These are phyloP conservation scores for Arthrobotrys conoides DNA, from an alignment of 2,329 filamentous ascomycete species.

Conservation along the genomic window DNA sequence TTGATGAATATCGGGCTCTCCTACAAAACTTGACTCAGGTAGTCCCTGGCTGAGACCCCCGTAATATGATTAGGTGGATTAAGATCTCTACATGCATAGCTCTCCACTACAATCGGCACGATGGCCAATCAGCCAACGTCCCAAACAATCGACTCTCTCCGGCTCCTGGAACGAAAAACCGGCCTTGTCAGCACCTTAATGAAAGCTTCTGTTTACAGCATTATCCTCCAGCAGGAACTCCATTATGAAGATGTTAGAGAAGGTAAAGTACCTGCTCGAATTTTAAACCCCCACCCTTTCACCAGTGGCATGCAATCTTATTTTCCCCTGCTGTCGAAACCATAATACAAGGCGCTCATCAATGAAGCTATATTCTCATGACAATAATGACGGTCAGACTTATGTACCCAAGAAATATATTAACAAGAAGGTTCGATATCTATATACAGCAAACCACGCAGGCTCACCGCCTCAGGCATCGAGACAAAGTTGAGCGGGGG, in stretches of 20 bases:
- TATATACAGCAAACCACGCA: slow-evolving; percentile 20
- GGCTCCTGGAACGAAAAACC: slow-evolving; percentile 92
- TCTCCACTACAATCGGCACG: slow-evolving; percentile 74
- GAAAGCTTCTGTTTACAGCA: slow-evolving; percentile 98
- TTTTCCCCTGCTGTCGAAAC: background rate
- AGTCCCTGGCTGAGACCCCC: slow-evolving; percentile 62
- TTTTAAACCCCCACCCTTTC: background rate
- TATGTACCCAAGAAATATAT: slow-evolving; percentile 12
- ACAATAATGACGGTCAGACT: no score
- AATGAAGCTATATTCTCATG: no score
- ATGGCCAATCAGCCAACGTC: slow-evolving; percentile 80
- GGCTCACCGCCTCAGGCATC: background rate
- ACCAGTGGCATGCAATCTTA: background rate
- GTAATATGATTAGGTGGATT: background rate
- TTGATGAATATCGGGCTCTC: slow-evolving; percentile 91
- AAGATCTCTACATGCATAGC: slow-evolving; percentile 67
- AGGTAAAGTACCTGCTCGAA: slow-evolving; percentile 20
- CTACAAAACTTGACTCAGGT: slow-evolving; percentile 93
- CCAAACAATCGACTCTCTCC: slow-evolving; percentile 86
- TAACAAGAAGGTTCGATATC: slow-evolving; percentile 21
- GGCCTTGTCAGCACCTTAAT: slow-evolving; percentile 93
- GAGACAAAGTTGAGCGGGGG: background rate
- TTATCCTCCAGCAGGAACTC: slow-evolving; percentile 97
- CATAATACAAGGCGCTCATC: background rate
- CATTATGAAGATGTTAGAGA: slow-evolving; percentile 72